These are phyloP conservation scores for Ophiocordyceps unilateralis DNA, from an alignment of 2,329 filamentous ascomycete species.

Conservation along the genomic window DNA sequence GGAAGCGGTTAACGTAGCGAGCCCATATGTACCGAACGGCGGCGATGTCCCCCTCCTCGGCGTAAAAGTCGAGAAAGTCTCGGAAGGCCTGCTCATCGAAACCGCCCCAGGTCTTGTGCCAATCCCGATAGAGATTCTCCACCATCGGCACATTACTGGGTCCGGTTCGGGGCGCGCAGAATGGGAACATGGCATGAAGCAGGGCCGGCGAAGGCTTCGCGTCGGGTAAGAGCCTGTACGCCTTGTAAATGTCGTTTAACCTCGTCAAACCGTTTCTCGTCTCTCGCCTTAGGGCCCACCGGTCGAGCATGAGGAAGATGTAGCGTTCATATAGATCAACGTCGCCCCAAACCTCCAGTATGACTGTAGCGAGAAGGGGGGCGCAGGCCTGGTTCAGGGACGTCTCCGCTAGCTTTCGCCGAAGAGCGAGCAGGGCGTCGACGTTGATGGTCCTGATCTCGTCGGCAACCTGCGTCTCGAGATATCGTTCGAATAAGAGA, in stretches of 20 bases:
- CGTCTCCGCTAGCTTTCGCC: constrained; percentile 13
- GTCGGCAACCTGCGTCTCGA: constrained; percentile 11
- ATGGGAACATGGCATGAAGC: constrained; percentile 26
- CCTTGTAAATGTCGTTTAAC: constrained; percentile 24
- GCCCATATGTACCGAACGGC: constrained; percentile 27
- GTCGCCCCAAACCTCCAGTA: constrained; percentile 24
- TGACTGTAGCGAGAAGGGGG: constrained; percentile 14
- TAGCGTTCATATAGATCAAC: constrained; percentile 24
- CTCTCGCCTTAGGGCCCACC: constrained; percentile 11
- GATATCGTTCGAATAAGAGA: constrained; percentile 16
- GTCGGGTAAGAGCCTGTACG: constrained; percentile 24
- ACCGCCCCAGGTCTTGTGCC: constrained; percentile 20
- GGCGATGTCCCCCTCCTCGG: constrained; percentile 26
- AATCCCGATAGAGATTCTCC: constrained; percentile 31
- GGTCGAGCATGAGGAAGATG: constrained; percentile 16
- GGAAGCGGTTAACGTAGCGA: constrained; percentile 21
- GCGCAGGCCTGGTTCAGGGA: constrained; percentile 16
- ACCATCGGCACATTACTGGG: constrained; percentile 20
- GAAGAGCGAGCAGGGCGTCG: constrained; percentile 11
- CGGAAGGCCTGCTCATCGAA: constrained; percentile 28
- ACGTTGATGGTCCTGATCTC: constrained; percentile 8
- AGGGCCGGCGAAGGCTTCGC: constrained; percentile 19
- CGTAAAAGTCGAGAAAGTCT: constrained; percentile 31
- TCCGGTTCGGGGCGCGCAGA: constrained; percentile 15
- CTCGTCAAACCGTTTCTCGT: constrained; percentile 12